Base-by-base conservation (phyloP, 768 basidiomycete species). In the Pholiota microspora region DNA sequence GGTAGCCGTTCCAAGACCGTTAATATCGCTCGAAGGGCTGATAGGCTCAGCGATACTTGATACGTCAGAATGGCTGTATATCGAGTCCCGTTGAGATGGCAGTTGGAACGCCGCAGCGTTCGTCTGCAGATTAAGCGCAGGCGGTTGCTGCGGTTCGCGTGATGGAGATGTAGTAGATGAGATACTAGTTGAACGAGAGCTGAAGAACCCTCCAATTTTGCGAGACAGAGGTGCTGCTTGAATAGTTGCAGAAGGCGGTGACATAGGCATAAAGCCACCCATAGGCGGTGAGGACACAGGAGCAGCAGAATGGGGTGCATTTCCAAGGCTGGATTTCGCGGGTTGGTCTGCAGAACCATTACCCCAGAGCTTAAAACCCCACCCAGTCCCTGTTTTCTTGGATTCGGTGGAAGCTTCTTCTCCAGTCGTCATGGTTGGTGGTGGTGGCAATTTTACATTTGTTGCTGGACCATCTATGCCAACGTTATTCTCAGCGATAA, bases 341-440 rank as follows among this genome's bases (percentile, higher is more conserved):
- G 56, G 52, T n/a, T 54, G 53, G 23, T 60, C 62, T 6, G 50
- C 36, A 18, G 51, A 59, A 5, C 47, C 59, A 31, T 32, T 60
- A 28, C 69, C 69, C 87, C 87, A 89, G 45, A 89, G 71, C 63
- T 84, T 89, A 69, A 89, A 88, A 8, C 83, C 82, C 85, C 87
- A 88, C 29, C 81, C 76, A 15, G 74, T 53, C 8, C 52, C 62
- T 6, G 62, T 64, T 58, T 69, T 65, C 64, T 71, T 73, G 53
- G 61, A 61, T 18, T 66, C 67, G 47, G 65, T 21, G 49, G 53
- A 53, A 21, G 61, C 70, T 44, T 74, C 76, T 38, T 70, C 67
- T 28, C 73, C 73, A n/a, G 62, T 71, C 9, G 70, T 69, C 64
- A 71, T 70, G 2, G 68, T 69, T 18, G 78, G 76, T 10, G 73